Evolutionary conservation across 1,284 basidiomycete genomes (phyloP).

Genomic region (Cystobasidium slooffiae): DNA sequence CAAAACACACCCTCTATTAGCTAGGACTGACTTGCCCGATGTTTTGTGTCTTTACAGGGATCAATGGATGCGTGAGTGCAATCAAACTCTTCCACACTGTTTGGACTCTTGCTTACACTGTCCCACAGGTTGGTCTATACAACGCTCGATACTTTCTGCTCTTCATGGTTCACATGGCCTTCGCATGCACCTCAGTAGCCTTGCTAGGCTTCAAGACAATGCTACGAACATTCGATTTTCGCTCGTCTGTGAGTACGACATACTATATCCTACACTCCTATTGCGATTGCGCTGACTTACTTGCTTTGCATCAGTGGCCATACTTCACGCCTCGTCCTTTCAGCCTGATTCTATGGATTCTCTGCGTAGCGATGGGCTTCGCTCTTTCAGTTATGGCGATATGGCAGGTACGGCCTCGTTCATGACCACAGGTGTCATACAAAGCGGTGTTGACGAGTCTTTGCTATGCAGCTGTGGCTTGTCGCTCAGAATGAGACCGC

Average conservation of each 20-base stretch:
- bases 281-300: background rate
- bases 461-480: constrained; percentile 68
- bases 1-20: no score
- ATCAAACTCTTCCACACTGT: background rate
- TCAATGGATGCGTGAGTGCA: constrained; percentile 80
- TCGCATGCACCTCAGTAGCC: constrained; percentile 48
- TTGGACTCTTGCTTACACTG: background rate
- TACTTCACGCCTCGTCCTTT: constrained; percentile 66
- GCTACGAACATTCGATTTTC: constrained; percentile 42
- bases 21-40: background rate
- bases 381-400: constrained; percentile 78
- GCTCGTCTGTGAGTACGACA: background rate
- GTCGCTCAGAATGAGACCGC: constrained; percentile 81
- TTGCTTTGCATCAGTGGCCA: constrained; percentile 31
- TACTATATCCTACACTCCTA: background rate
- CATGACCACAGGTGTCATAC: background rate
- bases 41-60: constrained; percentile 66
- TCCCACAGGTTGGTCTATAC: constrained; percentile 70
- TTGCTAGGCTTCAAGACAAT: constrained; percentile 48
- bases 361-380: constrained; percentile 69
- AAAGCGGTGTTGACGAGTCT: background rate
- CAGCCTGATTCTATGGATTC: constrained; percentile 77
- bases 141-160: constrained; percentile 96
- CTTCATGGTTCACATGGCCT: constrained; percentile 71
- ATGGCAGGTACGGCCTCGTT: constrained; percentile 60